These are phyloP conservation scores for Coniosporium apollinis DNA, from an alignment of 495 filamentous ascomycete genomes.

Conservation along the genomic window DNA sequence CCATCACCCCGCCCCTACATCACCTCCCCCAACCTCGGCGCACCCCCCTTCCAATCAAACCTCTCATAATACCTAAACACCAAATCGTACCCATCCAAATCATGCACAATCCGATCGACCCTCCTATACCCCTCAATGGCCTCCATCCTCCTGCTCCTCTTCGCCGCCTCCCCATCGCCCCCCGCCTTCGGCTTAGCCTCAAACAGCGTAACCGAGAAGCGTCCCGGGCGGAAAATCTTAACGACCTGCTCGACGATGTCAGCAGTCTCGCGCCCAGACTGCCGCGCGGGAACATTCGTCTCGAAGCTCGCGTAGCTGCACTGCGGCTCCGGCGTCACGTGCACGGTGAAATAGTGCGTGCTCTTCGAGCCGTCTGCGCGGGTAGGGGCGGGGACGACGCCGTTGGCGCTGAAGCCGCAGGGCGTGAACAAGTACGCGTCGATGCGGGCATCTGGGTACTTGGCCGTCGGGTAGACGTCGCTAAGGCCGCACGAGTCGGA, in stretches of 20 bases:
- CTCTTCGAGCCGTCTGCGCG: slow-evolving; percentile 16
- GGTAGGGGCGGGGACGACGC: slow-evolving; percentile 71
- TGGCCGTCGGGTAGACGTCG: slow-evolving; percentile 69
- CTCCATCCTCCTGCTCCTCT: slow-evolving; percentile 57
- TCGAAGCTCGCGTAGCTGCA: slow-evolving; percentile 99
- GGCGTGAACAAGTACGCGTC: slow-evolving; percentile 95
- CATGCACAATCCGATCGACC: slow-evolving; percentile 90
- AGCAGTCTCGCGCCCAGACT: slow-evolving; percentile 72
- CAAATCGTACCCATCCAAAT: slow-evolving; percentile 92
- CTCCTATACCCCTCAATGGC: slow-evolving; percentile 72
- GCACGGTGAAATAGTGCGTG: slow-evolving; percentile 95
- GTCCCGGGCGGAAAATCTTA: slow-evolving; percentile 83
- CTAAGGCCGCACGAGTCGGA: slow-evolving; percentile 81
- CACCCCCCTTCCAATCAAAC: slow-evolving; percentile 72
- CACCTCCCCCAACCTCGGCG: slow-evolving; percentile 55
- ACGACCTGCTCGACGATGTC: slow-evolving; percentile 91
- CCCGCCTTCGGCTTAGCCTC: slow-evolving; percentile 51
- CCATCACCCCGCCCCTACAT: no score
- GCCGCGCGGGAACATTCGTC: slow-evolving; percentile 88
- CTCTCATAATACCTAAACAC: slow-evolving; percentile 95
- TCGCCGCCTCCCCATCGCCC: slow-evolving; percentile 25
- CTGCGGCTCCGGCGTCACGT: slow-evolving; percentile 92
- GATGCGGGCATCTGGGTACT: slow-evolving; percentile 84
- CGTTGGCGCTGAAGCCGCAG: slow-evolving; percentile 96
- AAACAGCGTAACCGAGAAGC: slow-evolving; percentile 95